Base-by-base conservation (phyloP, 179 eudicot genomes). In the Vitellaria paradoxa region DNA sequence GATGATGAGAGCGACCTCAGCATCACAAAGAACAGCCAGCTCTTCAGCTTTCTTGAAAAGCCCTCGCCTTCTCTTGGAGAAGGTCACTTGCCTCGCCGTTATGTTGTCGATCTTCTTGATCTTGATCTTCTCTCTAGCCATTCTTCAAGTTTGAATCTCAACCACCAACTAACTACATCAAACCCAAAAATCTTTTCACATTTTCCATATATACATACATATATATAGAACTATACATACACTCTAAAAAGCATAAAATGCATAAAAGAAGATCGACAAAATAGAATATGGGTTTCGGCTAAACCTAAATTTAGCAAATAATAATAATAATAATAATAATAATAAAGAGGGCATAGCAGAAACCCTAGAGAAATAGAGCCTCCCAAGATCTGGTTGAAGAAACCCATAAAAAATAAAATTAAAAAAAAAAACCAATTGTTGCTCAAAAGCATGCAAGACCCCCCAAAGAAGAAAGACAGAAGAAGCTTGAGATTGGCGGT, bases 31-130 rank as follows among this genome's bases (percentile, higher is more conserved):
- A 30, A 30, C 37, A 30, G 37, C 37, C 37, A 30, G 88, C 79
- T 86, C 91, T 21, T 88, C 83, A 68, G 91, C 91, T 70, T 88
- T 88, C 88, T 88, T 88, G 65, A 86, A 76, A 66, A 88, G 77
- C 23, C 91, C 91, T 83, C 89, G 78, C 76, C 89, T 82, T 73
- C 91, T 85, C 65, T 88, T 88, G 11, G 90, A 87, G 76, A 89
- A 89, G 15, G 92, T 89, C 67, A 89, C 37, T 30, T 30, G 37
- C 37, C 37, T 30, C 2, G 37, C 37, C 37, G 37, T 30, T 30
- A 30, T 30, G 37, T 30, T 30, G 37, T 30, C 37, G 2, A 30
- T 30, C 37, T 30, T 30, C 37, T 30, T 30, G 37, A 89, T 87
- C 85, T 84, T 77, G 26, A 85, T 85, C 81, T 84, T 89, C 77